Conservation (phyloP, 2,329 filamentous ascomycete species). For the Verticillium albo-atrum region DNA sequence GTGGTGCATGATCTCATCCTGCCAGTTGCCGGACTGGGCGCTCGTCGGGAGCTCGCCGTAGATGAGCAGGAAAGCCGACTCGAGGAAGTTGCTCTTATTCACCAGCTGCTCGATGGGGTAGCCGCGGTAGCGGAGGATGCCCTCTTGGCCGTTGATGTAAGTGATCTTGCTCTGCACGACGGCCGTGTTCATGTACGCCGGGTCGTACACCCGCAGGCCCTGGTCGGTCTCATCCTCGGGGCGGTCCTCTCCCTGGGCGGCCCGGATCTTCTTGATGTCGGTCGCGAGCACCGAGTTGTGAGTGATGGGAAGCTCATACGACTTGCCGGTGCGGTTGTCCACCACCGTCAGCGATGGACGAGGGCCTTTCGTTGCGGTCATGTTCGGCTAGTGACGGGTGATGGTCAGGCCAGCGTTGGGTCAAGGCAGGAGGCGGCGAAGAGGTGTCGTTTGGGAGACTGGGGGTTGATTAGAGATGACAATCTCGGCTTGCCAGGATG, state of each 20-base stretch:
- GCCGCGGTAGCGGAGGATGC: conserved; percentile 46
- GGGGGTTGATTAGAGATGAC: too few relatives aligned
- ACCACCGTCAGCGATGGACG: conserved; percentile 34
- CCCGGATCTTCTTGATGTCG: conserved; percentile 47
- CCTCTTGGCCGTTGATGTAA: conserved; percentile 48
- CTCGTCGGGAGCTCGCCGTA: conserved; percentile 44
- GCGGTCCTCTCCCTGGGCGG: conserved; percentile 26
- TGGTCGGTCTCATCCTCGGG: conserved; percentile 42
- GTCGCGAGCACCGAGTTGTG: conserved; percentile 45
- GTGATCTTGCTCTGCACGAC: conserved; percentile 45
- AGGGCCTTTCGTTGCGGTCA: conserved; percentile 7
- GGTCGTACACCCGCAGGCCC: conserved; percentile 45
- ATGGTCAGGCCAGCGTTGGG: too few relatives aligned
- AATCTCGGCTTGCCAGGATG: too few relatives aligned
- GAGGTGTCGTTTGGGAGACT: too few relatives aligned
- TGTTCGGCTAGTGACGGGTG: background rate
- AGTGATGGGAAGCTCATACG: conserved; percentile 43
- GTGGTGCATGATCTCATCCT: conserved; percentile 46
- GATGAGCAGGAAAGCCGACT: conserved; percentile 45
- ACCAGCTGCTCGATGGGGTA: conserved; percentile 48
- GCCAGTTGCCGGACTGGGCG: conserved; percentile 35
- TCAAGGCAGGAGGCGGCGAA: too few relatives aligned
- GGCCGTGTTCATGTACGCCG: conserved; percentile 50
- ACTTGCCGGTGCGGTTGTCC: conserved; percentile 44
- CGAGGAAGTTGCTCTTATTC: conserved; percentile 43